Evolutionary conservation across 768 basidiomycete genomes (phyloP).

Genomic region (Nevesoporus exiguus): DNA sequence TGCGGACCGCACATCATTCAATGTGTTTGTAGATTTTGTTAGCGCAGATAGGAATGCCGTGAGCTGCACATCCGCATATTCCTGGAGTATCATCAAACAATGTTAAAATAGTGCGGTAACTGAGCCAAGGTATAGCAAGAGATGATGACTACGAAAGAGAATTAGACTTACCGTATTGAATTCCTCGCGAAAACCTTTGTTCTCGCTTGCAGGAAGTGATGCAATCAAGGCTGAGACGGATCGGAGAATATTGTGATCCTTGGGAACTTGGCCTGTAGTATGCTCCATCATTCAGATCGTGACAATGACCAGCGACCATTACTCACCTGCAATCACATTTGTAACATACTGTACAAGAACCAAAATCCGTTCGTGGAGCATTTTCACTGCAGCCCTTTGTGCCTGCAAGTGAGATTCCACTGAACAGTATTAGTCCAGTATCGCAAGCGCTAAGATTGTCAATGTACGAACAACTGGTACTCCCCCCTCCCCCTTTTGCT

Average conservation of each 20-base stretch:
- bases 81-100: conserved; percentile 43
- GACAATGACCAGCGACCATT: neutral
- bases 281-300: neutral
- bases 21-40: conserved; percentile 81
- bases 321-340: conserved; percentile 68
- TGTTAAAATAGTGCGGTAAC: neutral
- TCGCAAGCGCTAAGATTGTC: neutral
- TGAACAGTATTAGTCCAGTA: conserved; percentile 30
- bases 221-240: conserved; percentile 84
- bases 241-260: conserved; percentile 79
- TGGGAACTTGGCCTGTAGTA: conserved; percentile 58
- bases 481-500: conserved; percentile 78
- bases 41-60: conserved; percentile 84
- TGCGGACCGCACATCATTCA: conserved; percentile 77
- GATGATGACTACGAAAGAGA: neutral
- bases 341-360: conserved; percentile 85
- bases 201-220: conserved; percentile 83
- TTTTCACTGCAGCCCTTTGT: conserved; percentile 92
- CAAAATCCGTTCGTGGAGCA: conserved; percentile 90
- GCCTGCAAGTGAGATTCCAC: conserved; percentile 90
- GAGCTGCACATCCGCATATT: conserved; percentile 94
- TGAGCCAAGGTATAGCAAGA: neutral
- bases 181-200: conserved; percentile 79
- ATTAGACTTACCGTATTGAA: conserved; percentile 68
- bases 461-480: conserved; percentile 66